Evolutionary conservation across 371 early-diverging fungal genomes (phyloP), one percentile per base, ranked within the genome.

Genomic region (Lichtheimia ramosa): DNA sequence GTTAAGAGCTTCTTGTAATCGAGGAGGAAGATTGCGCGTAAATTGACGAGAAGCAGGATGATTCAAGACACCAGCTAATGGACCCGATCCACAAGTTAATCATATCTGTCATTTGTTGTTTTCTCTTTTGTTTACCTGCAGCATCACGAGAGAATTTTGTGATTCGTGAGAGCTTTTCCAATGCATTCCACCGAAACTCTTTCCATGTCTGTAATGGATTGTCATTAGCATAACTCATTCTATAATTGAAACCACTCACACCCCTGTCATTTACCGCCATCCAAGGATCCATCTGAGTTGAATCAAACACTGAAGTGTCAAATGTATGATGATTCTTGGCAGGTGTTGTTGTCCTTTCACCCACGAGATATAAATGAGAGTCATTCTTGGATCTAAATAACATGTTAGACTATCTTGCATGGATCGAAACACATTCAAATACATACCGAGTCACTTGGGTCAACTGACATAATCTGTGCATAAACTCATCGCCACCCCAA

Each of bases 21-120:
- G 68, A 40, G 88, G 78, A 21, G 95, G 89, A 34, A 94, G 86
- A 24, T 84, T 77, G 0, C 96, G 92, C 5, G 91, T 69, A 15
- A 95, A 72, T 5, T 91, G 92, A 34, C 87, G 83, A 1, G 91
- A 87, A 2, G 89, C 77, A 5, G 94, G 94, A 56, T 89, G 90
- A 16, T 90, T 92, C 25, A 93, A 76, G 6, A 93, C 70, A 48
- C 80, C 82, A 13, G 81, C 84, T 69, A 76, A 58, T 5, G 39
- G 48, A n/a, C 25, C 41, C 51, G 23, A 34, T 34, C 34, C 34
- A 48, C 12, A 13, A 7, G 49, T 23, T 48, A 52, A 27, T 3
- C 8, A 10, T 52, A 51, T 15, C 27, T 51, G 21, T 51, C 51
- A 24, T 24, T 25, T 25, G 15, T 23, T 25, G 13, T 18, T 64